These are phyloP conservation scores for Penicillium pulvis DNA, from an alignment of 495 filamentous ascomycete species.

Conservation along the genomic window DNA sequence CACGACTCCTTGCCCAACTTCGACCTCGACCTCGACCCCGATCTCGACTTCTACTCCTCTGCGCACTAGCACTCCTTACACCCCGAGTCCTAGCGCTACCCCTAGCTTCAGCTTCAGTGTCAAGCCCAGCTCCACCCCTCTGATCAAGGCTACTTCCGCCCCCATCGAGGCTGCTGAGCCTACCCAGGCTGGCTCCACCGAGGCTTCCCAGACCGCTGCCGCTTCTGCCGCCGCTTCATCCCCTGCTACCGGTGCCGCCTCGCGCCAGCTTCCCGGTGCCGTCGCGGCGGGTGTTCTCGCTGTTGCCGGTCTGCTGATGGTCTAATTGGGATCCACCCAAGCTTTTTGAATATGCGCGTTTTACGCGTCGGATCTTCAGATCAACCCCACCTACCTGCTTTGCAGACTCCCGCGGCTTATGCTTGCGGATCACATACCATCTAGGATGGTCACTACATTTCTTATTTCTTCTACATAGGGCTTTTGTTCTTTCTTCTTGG, in stretches of 20 bases:
- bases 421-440: constrained; percentile 5
- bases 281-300: constrained; percentile 44
- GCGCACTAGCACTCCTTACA: constrained; percentile 24
- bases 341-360: not conserved
- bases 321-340: constrained; percentile 24
- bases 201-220: constrained; percentile 17
- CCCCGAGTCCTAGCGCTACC: constrained; percentile 3
- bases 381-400: not conserved
- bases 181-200: constrained; percentile 8
- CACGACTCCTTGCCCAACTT: constrained; percentile 28
- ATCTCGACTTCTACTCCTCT: constrained; percentile 19
- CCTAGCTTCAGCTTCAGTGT: constrained; percentile 1
- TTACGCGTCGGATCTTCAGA: constrained; percentile 19
- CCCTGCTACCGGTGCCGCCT: constrained; percentile 31
- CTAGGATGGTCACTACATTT: constrained; percentile 8
- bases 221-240: constrained; percentile 30
- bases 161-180: constrained; percentile 6
- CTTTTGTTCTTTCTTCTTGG: constrained; percentile 8
- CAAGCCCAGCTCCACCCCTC: constrained; percentile 6
- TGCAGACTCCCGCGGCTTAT: not conserved
- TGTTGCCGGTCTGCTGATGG: constrained; percentile 45
- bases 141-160: constrained; percentile 1
- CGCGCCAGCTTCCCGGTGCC: constrained; percentile 35
- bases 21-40: constrained; percentile 24
- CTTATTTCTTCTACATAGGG: not conserved